Base-by-base conservation (phyloP, 2,329 filamentous ascomycete genomes). In the Penicillium sp. region DNA sequence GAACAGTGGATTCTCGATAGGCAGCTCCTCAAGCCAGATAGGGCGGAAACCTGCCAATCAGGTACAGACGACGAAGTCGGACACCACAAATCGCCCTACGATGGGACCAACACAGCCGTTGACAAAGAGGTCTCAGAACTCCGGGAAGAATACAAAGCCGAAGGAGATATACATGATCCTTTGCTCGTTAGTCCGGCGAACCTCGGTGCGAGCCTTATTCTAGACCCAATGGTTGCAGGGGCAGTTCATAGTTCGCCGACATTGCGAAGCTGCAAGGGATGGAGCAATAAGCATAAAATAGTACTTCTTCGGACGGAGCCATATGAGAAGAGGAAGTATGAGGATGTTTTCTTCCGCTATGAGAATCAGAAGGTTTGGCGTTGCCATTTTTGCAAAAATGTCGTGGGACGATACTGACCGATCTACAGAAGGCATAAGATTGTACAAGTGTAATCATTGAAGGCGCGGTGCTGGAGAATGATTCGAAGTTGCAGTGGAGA, bases 11-110 rank as follows among this genome's bases (percentile, higher is more conserved):
- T 42, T 17, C 39, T 42, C 12, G 39, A 47, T 32, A 27, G 30
- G 20, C 41, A 36, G 33, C 30, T 40, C 32, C 40, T 68, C 13
- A 55, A 56, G 24, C 60, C 61, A 0, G 55, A 58, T 23, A 48
- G 56, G 17, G 33, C 45, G 4, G 65, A 67, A 17, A 65, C 54
- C 7, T 61, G 60, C 21, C 55, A 63, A 37, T 59, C 55, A 8
- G 65, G 65, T n/a, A 59, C 63, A 9, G 65, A 67, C 27, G 63
- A 65, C 20, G 64, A 62, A 44, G 62, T 65, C 7, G 64, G 54
- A 1, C 52, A 51, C 3, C 63, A 67, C 52, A 57, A 56, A 18
- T 61, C 59, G 3, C 64, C 65, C 10, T 67, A 64, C 37, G 64
- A 67, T 24, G 64, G 63, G 3, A 46, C 52, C 8, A 59, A 46